Evolutionary conservation across 2,329 filamentous ascomycete species (phyloP).

Genomic region (Dothidotthia symphoricarpi): DNA sequence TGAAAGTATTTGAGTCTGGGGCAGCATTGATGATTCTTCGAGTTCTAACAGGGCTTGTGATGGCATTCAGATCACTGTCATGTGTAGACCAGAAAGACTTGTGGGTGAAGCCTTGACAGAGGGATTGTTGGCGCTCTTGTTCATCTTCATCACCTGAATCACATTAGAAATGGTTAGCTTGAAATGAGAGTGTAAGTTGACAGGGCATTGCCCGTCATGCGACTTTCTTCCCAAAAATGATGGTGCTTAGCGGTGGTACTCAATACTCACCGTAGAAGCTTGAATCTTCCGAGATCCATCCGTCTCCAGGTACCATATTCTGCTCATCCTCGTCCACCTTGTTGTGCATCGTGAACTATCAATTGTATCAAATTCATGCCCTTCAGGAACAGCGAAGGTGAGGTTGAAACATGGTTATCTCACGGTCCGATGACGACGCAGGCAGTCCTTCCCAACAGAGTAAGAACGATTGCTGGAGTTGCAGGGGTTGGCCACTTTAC

Average conservation of each 20-base stretch:
- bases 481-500: slow-evolving; percentile 17
- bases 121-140: slow-evolving; percentile 19
- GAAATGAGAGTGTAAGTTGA: too few species aligned
- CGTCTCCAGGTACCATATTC: slow-evolving; percentile 30
- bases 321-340: slow-evolving; percentile 20
- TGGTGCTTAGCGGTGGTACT: too few species aligned
- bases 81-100: slow-evolving; percentile 20
- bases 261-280: slow-evolving; percentile 48
- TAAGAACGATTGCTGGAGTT: slow-evolving; percentile 2
- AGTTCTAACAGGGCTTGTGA: slow-evolving; percentile 13
- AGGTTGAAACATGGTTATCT: neutral
- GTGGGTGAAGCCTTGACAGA: slow-evolving; percentile 16
- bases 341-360: neutral
- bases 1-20: slow-evolving; percentile 4
- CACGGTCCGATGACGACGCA: slow-evolving; percentile 5
- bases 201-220: too few species aligned
- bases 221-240: too few species aligned
- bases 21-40: slow-evolving; percentile 1
- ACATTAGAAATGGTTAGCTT: too few species aligned
- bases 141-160: slow-evolving; percentile 31
- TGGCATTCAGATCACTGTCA: slow-evolving; percentile 25
- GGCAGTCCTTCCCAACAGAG: neutral
- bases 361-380: slow-evolving; percentile 4
- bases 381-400: slow-evolving; percentile 1
- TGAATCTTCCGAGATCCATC: slow-evolving; percentile 45